Base-by-base conservation (phyloP, 495 filamentous ascomycete species). In the Penicillium steckii region DNA sequence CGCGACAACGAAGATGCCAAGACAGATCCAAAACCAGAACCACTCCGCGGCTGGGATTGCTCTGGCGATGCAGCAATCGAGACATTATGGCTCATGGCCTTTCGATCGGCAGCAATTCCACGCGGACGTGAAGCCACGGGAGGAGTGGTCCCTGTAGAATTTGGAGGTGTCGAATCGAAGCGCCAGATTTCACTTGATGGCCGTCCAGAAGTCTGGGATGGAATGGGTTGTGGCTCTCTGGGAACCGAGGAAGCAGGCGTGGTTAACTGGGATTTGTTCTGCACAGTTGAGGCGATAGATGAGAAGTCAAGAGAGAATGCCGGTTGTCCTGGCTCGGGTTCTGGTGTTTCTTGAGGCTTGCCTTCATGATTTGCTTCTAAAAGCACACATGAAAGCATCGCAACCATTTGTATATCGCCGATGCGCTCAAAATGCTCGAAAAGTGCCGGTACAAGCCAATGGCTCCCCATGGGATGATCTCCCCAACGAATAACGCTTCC, bases 381-480 rank as follows among this genome's bases (percentile, higher is more conserved):
- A 48, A 97, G 86, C 38, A 96, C 84, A 63, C 91, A 95, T 1
- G 91, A 87, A 10, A 97, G 79, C 92, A 96, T 95, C 27, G 91
- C 93, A 15, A 96, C 76, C 92, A 96, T 96, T 66, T 97, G 92
- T 3, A 93, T 72, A 63, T 97, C 91, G 2, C 84, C 90, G 24
- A 85, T 74, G 30, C 73, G 79, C 63, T 95, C 90, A 55, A 88
- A 96, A 64, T 95, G 81, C 12, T 81, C 78, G 59, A 96, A 91
- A 13, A 73, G 62, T 10, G 64, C 69, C 23, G 69, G 73, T 2
- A 97, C 85, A 27, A 97, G 75, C 75, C 85, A 87, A 32, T 77
- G 75, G n/a, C 79, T 73, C 12, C 85, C 91, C 17, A 96, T 75
- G 1, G 91, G 88, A 72, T 92, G 89, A 42, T 82, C 68, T 15